Percentiles rank a stretch among this genome's conserved stretches.
Evolutionary conservation across 1,284 basidiomycete species (phyloP).

Genomic region (Moesziomyces sp.): DNA sequence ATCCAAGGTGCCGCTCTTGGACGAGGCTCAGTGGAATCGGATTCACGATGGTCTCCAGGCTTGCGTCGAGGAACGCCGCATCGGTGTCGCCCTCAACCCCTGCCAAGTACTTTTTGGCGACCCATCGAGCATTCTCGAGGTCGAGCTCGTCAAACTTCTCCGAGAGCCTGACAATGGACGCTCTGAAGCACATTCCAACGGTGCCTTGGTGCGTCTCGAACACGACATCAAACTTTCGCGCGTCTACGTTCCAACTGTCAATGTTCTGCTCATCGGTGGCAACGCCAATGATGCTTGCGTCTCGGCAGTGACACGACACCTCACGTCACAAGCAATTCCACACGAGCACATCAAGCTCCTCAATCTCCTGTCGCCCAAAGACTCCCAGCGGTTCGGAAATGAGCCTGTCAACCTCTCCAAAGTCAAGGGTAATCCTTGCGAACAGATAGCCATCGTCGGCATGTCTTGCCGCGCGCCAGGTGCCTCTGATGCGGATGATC

Average conservation of each 20-base stretch:
- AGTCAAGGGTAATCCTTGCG: conserved; percentile 38
- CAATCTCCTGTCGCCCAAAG: conserved; percentile 23
- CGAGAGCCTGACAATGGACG: conserved; percentile 13
- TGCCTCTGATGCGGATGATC: conserved; percentile 41
- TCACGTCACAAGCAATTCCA: conserved; percentile 2
- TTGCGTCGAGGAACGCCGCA: neutral
- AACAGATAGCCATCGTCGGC: conserved; percentile 49
- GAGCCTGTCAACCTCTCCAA: conserved; percentile 43
- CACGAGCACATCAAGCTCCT: conserved; percentile 18
- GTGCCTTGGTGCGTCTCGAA: conserved; percentile 1
- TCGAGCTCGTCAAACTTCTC: conserved; percentile 13
- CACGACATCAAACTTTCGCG: conserved; percentile 7
- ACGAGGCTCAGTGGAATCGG: neutral
- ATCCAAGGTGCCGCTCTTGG: neutral
- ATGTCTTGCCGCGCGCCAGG: conserved; percentile 51
- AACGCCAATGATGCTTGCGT: conserved; percentile 12
- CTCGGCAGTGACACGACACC: neutral
- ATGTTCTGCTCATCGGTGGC: conserved; percentile 21
- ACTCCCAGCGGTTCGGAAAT: conserved; percentile 24
- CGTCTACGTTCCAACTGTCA: conserved; percentile 13
- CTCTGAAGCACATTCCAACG: conserved; percentile 14
- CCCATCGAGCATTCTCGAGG: neutral
- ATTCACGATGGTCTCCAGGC: neutral
- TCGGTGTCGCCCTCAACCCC: neutral
- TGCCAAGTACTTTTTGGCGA: neutral